phyloP scores from a whole-genome alignment of 2,329 filamentous ascomycete genomes.

The Hypoxylon sp. region DNA sequence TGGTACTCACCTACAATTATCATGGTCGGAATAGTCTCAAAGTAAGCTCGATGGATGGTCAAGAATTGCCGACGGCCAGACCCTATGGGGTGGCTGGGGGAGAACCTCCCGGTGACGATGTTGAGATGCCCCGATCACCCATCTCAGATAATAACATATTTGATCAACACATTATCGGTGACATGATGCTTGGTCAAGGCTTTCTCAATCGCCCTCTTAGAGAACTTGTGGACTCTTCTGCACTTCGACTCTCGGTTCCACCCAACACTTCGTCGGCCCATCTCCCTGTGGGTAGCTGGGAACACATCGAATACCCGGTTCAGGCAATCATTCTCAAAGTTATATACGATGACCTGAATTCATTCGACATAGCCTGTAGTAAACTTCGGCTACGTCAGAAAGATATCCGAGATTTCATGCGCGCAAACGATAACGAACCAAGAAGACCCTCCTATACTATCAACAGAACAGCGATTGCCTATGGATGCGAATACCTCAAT shows the following conservation, averaged over 20 bases:
- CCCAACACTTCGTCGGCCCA: neutral
- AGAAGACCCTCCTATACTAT: no score
- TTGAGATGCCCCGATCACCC: neutral
- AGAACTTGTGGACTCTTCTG: neutral
- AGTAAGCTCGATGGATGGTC: constrained; percentile 4
- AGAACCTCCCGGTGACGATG: neutral
- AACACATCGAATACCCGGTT: constrained; percentile 13
- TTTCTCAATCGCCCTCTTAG: neutral
- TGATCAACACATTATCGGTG: neutral
- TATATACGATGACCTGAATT: neutral
- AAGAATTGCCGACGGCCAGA: no score
- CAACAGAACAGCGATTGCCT: neutral
- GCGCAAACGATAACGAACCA: neutral
- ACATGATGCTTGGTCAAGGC: neutral
- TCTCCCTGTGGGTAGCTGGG: constrained; percentile 1
- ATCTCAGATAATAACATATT: neutral
- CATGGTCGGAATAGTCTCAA: neutral
- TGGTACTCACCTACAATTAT: neutral
- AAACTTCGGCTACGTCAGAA: constrained; percentile 3
- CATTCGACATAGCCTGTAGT: constrained; percentile 7
- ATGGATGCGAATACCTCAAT: constrained; percentile 21
- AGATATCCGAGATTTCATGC: constrained; percentile 10
- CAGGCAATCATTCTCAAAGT: constrained; percentile 20
- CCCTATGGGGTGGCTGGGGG: no score
- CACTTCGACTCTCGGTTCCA: neutral